Evolutionary conservation across 148 eudicot species (phyloP).

Genomic region (Drosera capensis): DNA sequence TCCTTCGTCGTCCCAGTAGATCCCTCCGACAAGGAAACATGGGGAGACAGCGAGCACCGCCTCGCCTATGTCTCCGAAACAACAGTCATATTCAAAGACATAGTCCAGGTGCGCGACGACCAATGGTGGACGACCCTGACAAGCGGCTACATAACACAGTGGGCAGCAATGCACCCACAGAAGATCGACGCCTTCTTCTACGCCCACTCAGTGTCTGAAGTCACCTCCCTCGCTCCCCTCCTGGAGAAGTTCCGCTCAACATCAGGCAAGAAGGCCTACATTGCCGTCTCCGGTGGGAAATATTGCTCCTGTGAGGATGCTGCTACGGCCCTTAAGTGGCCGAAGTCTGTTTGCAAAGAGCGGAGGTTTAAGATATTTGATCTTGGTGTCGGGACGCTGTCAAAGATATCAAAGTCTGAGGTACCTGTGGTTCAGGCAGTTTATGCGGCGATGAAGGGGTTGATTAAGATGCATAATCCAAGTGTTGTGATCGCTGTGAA

Average conservation of each 20-base stretch:
- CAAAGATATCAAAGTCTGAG: conserved; percentile 54
- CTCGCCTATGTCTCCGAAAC: conserved; percentile 94
- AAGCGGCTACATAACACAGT: conserved; percentile 78
- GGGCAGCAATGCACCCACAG: conserved; percentile 96
- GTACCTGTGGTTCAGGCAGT: conserved; percentile 70
- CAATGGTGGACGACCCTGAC: conserved; percentile 97
- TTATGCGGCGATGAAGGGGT: conserved; percentile 78
- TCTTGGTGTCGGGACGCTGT: conserved; percentile 49
- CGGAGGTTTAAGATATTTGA: conserved; percentile 88
- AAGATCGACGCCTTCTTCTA: conserved; percentile 83
- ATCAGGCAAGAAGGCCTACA: conserved; percentile 77
- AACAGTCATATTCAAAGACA: conserved; percentile 82
- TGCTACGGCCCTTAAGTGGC: conserved; percentile 56
- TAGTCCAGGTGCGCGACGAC: conserved; percentile 79
- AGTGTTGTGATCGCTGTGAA: conserved; percentile 54
- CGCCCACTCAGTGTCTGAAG: conserved; percentile 70
- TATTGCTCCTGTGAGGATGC: conserved; percentile 79
- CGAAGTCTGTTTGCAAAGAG: conserved; percentile 60
- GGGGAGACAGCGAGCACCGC: conserved; percentile 98
- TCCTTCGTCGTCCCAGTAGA: conserved; percentile 87
- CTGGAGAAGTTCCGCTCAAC: conserved; percentile 64
- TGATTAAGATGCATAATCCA: conserved; percentile 71
- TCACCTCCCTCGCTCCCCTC: conserved; percentile 67
- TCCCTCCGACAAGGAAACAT: conserved; percentile 84
- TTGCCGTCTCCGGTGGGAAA: conserved; percentile 63